Percentiles rank a stretch among this genome's conserved stretches.
phyloP scores from a whole-genome alignment of 805 yeast genomes.

The Groenewaldozyma salmanticensis region DNA sequence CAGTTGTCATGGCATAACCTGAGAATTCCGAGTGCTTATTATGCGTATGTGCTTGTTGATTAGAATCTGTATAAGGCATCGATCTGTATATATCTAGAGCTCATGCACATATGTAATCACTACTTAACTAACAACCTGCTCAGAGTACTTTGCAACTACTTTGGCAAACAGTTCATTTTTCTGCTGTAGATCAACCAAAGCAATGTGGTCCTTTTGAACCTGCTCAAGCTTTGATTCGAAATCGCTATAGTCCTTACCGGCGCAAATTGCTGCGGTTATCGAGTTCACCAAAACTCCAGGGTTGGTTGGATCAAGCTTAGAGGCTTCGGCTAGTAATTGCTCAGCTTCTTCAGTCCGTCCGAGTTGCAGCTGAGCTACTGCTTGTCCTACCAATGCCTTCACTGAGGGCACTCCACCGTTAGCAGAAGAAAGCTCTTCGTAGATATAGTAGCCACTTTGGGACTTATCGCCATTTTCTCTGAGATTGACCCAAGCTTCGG shows the following conservation, averaged over 20 bases:
- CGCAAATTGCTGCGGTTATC: conserved; percentile 51
- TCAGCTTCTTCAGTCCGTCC: conserved; percentile 76
- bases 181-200: conserved; percentile 47
- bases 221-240: conserved; percentile 38
- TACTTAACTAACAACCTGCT: conserved; percentile 1
- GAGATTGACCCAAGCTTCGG: conserved; percentile 64
- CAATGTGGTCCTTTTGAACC: conserved; percentile 47
- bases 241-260: conserved; percentile 34
- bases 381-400: conserved; percentile 50
- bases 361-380: conserved; percentile 69
- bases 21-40: too few relatives aligned
- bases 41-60: not conserved
- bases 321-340: conserved; percentile 38
- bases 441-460: conserved; percentile 34
- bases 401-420: too few relatives aligned
- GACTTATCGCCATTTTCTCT: conserved; percentile 30
- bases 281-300: conserved; percentile 46
- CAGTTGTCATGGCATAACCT: conserved; percentile 11
- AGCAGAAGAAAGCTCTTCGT: conserved; percentile 62
- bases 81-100: too few relatives aligned
- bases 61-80: too few relatives aligned
- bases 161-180: conserved; percentile 59
- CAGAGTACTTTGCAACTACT: conserved; percentile 34
- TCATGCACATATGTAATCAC: too few relatives aligned
- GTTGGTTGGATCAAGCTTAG: conserved; percentile 30